These are phyloP conservation scores for Forsythia suspensa DNA, from an alignment of 257 asterid genomes.

Conservation along the genomic window DNA sequence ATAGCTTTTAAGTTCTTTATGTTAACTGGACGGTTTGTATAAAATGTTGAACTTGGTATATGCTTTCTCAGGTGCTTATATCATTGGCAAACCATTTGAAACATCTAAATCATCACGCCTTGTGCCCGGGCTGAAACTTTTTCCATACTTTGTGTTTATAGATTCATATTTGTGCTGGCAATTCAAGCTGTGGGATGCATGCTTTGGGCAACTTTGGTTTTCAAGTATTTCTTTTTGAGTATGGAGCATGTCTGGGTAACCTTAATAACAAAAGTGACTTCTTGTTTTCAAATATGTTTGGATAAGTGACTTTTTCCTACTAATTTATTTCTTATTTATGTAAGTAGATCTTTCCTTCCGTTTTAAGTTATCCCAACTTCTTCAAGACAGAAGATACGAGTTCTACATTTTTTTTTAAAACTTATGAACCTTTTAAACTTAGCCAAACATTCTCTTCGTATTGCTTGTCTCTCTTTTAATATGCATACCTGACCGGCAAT, in stretches of 20 bases:
- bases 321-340: no score
- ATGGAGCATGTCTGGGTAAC: no score
- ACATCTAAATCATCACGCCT: neutral
- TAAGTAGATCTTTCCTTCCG: neutral
- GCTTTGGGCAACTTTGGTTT: neutral
- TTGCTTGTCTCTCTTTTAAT: neutral
- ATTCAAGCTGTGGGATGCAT: neutral
- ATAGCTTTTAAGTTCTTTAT: neutral
- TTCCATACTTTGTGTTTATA: no score
- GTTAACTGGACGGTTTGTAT: neutral
- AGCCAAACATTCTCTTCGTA: neutral
- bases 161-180: neutral
- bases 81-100: neutral
- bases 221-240: no score
- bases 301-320: no score
- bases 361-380: neutral
- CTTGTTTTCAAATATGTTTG: no score
- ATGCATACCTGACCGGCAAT: neutral
- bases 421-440: neutral
- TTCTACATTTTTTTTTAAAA: no score
- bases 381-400: no score
- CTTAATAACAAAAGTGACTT: no score
- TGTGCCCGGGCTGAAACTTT: neutral
- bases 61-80: neutral
- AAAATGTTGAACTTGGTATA: neutral